A percentile compares a stretch with the other conserved stretches of the same genome.
These are phyloP conservation scores for Saccharomycopsis amapae DNA, from an alignment of 805 yeast genomes.

Conservation along the genomic window DNA sequence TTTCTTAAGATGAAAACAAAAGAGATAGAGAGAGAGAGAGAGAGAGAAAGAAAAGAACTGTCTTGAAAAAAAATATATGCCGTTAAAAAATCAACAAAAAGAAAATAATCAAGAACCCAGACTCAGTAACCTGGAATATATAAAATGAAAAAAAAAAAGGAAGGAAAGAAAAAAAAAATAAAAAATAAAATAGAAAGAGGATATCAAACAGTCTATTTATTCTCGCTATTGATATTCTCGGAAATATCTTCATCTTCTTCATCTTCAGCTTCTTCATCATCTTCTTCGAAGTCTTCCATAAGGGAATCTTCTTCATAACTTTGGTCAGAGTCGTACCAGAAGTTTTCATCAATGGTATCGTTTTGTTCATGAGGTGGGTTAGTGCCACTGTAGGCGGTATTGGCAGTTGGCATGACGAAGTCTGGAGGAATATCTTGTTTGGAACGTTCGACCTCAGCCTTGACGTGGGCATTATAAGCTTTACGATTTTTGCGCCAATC, in stretches of 20 bases:
- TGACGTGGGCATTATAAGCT: conserved; percentile 65
- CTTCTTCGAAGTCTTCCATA: conserved; percentile 48
- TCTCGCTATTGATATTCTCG: conserved; percentile 28
- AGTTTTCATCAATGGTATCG: conserved; percentile 64
- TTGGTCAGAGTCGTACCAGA: conserved; percentile 77
- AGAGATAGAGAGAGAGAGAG: not conserved
- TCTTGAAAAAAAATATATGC: not conserved
- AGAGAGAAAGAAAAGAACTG: not conserved
- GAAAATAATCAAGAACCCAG: not conserved
- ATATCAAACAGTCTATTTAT: not conserved
- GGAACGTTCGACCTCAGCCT: conserved; percentile 75
- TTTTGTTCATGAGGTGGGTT: conserved; percentile 30
- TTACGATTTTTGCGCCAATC: conserved; percentile 79
- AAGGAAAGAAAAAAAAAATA: conserved; percentile 6
- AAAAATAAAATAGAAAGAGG: conserved; percentile 4
- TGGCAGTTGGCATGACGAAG: conserved; percentile 70
- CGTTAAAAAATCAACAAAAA: not conserved
- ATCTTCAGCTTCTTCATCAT: conserved; percentile 45
- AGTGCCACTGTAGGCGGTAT: conserved; percentile 44
- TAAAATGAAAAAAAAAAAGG: not conserved
- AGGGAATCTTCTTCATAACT: conserved; percentile 49
- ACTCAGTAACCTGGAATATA: not conserved
- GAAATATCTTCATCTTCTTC: conserved; percentile 43
- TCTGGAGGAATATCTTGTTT: conserved; percentile 83
- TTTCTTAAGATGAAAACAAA: not conserved